Percentiles rank a stretch among this genome's conserved stretches.
Conservation (phyloP, 2,329 filamentous ascomycete species). For the Verticillium zaregamsianum region DNA sequence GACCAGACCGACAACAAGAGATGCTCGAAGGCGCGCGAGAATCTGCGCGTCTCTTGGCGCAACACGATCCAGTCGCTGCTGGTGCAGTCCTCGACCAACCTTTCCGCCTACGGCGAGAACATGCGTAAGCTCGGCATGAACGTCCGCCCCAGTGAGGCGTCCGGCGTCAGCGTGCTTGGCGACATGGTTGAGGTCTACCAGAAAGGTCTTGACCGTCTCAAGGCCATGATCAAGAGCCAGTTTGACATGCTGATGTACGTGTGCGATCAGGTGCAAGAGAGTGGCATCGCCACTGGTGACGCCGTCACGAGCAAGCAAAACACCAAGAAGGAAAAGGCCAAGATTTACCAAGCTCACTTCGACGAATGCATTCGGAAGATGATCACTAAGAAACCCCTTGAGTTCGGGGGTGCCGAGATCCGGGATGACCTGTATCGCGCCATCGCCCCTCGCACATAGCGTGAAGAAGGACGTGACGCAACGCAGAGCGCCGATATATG, state of each 20-base stretch:
- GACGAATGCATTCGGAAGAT: conserved; percentile 2
- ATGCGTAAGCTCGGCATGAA: background rate
- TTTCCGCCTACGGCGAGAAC: background rate
- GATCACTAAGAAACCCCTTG: background rate
- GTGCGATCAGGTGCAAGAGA: background rate
- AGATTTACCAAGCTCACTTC: conserved; percentile 9
- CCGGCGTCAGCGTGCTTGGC: background rate
- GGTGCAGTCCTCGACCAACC: conserved; percentile 1
- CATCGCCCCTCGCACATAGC: background rate
- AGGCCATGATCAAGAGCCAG: conserved; percentile 9
- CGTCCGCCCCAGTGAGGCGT: background rate
- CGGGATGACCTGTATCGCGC: background rate
- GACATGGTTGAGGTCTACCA: background rate
- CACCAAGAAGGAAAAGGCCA: conserved; percentile 2
- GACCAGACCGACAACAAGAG: background rate
- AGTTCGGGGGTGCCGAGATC: background rate
- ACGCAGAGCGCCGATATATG: background rate
- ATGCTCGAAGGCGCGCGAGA: background rate
- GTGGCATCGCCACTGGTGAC: background rate
- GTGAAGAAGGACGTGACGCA: background rate
- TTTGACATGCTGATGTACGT: conserved; percentile 17
- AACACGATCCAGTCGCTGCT: background rate
- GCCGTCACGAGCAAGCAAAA: background rate
- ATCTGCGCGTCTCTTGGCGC: background rate
- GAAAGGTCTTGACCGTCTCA: conserved; percentile 1